Evolutionary conservation across 306 rosid genomes (phyloP).

Genomic region (Corylus avellana): DNA sequence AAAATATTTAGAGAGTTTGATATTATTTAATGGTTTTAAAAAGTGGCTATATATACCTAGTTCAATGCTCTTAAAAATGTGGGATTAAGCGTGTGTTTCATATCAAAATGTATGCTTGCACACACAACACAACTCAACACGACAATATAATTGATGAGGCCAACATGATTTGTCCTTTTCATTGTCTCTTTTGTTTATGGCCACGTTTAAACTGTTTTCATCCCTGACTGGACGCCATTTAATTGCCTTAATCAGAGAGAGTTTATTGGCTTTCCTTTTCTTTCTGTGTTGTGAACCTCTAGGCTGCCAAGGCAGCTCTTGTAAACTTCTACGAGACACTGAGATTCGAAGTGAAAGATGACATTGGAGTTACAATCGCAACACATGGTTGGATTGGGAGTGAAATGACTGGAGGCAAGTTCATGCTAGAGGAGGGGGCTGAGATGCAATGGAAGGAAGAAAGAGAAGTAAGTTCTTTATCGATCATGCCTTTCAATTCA

Average conservation of each 20-base stretch:
- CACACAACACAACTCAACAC: no score
- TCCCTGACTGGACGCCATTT: no score
- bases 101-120: no score
- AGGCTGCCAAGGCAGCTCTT: slow-evolving; percentile 84
- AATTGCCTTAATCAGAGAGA: not conserved
- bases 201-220: not conserved
- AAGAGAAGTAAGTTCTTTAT: slow-evolving; percentile 57
- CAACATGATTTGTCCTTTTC: not conserved
- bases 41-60: no score
- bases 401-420: slow-evolving; percentile 77
- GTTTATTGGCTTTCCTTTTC: not conserved
- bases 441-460: slow-evolving; percentile 95
- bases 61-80: no score
- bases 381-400: slow-evolving; percentile 87
- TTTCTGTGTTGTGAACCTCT: not conserved
- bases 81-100: no score
- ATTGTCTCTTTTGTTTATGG: not conserved
- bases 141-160: not conserved
- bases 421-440: slow-evolving; percentile 83
- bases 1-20: no score
- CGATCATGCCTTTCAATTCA: not conserved
- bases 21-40: no score
- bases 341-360: slow-evolving; percentile 75
- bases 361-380: slow-evolving; percentile 78
- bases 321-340: slow-evolving; percentile 83